Base-by-base conservation (phyloP, 768 basidiomycete genomes). In the Tricholoma terreum region DNA sequence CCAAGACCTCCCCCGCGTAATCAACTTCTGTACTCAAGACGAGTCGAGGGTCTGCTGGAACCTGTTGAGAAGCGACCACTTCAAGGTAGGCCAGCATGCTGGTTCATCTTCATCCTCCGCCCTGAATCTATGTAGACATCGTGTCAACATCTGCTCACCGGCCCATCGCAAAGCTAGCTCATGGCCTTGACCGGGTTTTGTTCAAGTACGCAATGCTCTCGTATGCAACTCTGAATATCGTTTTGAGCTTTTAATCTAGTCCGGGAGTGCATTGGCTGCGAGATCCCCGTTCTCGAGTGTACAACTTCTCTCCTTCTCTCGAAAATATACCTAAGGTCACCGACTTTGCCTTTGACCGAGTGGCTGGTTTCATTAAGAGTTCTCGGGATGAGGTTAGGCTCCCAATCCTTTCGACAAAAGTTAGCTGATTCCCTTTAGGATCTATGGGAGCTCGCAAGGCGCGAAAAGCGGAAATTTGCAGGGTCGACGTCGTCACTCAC, bases 401-500 rank as follows among this genome's bases (percentile, higher is more conserved):
- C 17, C 31, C 19, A 19, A 35, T 43, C 36, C 11, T 22, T 14
- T 49, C 12, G 34, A 50, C 10, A 49, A 34, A 51, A 31, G 21
- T 35, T 24, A 36, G 43, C 36, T 54, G 12, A 56, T 46, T 10
- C 31, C 40, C 21, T 48, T 9, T 54, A 94, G 88, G 89, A 92
- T 56, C 73, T 96, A 9, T 76, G 77, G 58, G 63, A 65, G 9
- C 72, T 96, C 12, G 88, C 90, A 1, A 76, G 80, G 61, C 69
- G 73, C 42, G 77, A 90, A 58, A 71, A 79, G 0, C 80, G 82
- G 42, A 75, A 65, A 24, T 97, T 90, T 67, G 83, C 83, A 2
- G 96, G 95, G 3, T 95, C 92, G 3, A 98, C 95, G 0, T 96
- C 94, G 7, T 94, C 92, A 1, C 71, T 97, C 52, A 87, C 92